Conservation (phyloP, 352 stramenopile genomes). For the Phytophthora colocasiae region DNA sequence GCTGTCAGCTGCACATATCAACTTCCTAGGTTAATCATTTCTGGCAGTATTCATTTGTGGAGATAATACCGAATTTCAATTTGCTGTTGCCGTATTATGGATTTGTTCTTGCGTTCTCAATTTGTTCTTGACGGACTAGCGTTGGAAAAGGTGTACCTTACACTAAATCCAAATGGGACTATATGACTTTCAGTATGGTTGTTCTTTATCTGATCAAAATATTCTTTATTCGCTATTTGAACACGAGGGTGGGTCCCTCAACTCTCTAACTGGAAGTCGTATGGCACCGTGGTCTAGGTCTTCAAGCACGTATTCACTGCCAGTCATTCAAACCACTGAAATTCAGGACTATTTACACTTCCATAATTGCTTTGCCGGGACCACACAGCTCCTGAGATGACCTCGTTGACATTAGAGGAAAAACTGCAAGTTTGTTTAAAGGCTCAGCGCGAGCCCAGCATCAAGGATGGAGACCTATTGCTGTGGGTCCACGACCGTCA, state of each 20-base stretch:
- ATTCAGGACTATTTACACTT: background rate
- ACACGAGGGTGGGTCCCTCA: background rate
- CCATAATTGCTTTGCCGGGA: background rate
- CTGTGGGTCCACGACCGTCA: background rate
- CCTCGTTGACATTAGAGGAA: constrained; percentile 5
- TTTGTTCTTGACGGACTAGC: too few species aligned
- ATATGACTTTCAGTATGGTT: constrained; percentile 8
- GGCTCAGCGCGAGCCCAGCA: background rate
- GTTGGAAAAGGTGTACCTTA: too few species aligned
- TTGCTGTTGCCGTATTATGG: too few species aligned
- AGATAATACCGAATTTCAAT: too few species aligned
- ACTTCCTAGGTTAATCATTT: too few species aligned
- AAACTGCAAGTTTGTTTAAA: constrained; percentile 6
- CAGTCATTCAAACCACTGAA: background rate
- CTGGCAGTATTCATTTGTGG: too few species aligned
- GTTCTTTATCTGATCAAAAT: constrained; percentile 11
- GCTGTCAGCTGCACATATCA: too few species aligned
- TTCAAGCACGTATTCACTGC: background rate
- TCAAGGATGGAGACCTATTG: constrained; percentile 8
- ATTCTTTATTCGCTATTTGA: constrained; percentile 13
- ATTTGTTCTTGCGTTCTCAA: too few species aligned
- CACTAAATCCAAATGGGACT: background rate
- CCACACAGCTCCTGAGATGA: background rate
- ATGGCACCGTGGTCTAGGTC: background rate
- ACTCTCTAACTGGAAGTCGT: constrained; percentile 10